Evolutionary conservation across 2,329 filamentous ascomycete genomes (phyloP).

Genomic region (Truncatella angustata): DNA sequence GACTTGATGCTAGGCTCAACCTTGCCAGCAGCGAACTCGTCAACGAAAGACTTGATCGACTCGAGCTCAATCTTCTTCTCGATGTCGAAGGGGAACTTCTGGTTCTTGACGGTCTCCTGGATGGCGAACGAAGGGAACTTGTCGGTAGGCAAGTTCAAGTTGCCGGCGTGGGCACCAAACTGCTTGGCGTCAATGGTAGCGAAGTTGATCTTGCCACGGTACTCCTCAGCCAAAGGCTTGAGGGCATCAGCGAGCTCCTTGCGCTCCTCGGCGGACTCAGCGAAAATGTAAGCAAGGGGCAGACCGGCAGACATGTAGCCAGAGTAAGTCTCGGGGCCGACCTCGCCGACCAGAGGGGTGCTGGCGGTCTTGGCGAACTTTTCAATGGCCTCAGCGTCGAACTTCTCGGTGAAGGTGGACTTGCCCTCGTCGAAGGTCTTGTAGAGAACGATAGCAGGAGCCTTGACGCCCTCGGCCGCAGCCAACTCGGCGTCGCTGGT

Average conservation of each 20-base stretch:
- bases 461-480: conserved; percentile 84
- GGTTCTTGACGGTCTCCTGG: conserved; percentile 91
- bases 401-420: conserved; percentile 76
- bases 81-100: conserved; percentile 94
- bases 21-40: conserved; percentile 83
- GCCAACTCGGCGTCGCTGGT: conserved; percentile 81
- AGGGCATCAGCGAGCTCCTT: conserved; percentile 72
- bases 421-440: conserved; percentile 98
- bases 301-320: conserved; percentile 91
- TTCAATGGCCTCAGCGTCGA: conserved; percentile 76
- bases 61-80: conserved; percentile 71
- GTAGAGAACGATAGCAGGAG: conserved; percentile 89
- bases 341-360: conserved; percentile 89
- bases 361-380: conserved; percentile 81
- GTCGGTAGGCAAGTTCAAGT: conserved; percentile 95
- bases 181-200: conserved; percentile 93
- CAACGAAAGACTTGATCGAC: conserved; percentile 76
- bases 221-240: conserved; percentile 84
- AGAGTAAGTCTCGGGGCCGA: conserved; percentile 94
- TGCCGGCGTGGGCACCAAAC: conserved; percentile 91
- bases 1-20: conserved; percentile 97
- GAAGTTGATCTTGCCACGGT: conserved; percentile 95
- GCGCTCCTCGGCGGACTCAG: conserved; percentile 88
- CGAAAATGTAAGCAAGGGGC: conserved; percentile 96
- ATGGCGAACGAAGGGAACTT: conserved; percentile 98